Percentiles rank a stretch among this genome's conserved stretches.
Conservation (phyloP, 192 early-diverging fungal genomes). For the Dispira simplex region DNA sequence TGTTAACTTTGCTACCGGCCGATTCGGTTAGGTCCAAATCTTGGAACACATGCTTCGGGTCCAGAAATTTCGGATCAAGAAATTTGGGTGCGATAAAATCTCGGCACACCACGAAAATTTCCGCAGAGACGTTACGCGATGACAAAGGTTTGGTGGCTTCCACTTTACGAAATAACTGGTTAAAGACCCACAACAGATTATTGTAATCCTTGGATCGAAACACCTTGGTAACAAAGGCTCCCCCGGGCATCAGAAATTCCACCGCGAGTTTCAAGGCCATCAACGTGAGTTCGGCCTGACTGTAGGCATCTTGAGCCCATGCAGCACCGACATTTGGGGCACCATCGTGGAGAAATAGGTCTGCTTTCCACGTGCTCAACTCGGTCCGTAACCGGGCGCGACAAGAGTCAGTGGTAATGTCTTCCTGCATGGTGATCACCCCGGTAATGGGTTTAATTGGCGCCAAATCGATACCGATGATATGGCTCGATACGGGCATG, state of each 20-base stretch:
- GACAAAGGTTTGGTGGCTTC: slow-evolving; percentile 98
- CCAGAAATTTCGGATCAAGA: slow-evolving; percentile 86
- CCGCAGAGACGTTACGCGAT: slow-evolving; percentile 95
- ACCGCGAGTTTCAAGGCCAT: slow-evolving; percentile 86
- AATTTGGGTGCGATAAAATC: slow-evolving; percentile 88
- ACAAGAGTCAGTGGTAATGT: slow-evolving; percentile 94
- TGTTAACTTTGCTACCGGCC: slow-evolving; percentile 30
- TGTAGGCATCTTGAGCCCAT: slow-evolving; percentile 95
- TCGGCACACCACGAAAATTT: slow-evolving; percentile 97
- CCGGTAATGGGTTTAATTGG: slow-evolving; percentile 93
- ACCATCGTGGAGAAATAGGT: slow-evolving; percentile 97
- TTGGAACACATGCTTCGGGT: slow-evolving; percentile 87
- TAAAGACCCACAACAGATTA: slow-evolving; percentile 96
- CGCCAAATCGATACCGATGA: slow-evolving; percentile 89
- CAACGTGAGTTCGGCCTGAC: slow-evolving; percentile 85
- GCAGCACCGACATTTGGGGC: slow-evolving; percentile 95
- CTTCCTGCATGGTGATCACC: slow-evolving; percentile 88
- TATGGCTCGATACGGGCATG: slow-evolving; percentile 91
- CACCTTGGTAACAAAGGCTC: slow-evolving; percentile 95
- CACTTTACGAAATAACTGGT: slow-evolving; percentile 89
- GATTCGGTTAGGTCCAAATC: slow-evolving; percentile 57
- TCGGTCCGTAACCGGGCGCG: slow-evolving; percentile 66
- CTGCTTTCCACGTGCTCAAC: slow-evolving; percentile 97
- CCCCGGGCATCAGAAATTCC: slow-evolving; percentile 82
- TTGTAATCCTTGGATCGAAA: slow-evolving; percentile 99